A percentile compares a stretch with the other conserved stretches of the same genome.
phyloP scores from a whole-genome alignment of 345 rosid genomes.

The Euphorbia pulcherrima region DNA sequence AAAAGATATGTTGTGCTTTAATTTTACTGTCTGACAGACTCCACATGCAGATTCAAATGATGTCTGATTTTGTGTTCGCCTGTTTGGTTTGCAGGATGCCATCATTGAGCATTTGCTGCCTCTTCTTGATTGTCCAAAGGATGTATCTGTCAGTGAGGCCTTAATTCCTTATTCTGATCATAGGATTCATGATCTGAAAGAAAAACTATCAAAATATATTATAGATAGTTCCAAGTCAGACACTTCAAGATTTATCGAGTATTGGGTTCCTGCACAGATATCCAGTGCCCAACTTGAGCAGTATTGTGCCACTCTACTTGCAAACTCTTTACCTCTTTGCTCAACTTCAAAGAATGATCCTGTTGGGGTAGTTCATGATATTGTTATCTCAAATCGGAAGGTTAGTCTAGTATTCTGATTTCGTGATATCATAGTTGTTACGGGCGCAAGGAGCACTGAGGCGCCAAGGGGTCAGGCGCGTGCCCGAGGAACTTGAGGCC shows the following conservation, averaged over 20 bases:
- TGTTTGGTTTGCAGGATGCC: constrained; percentile 40
- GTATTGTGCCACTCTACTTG: constrained; percentile 69
- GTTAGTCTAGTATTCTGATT: constrained; percentile 36
- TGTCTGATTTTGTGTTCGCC: constrained; percentile 16
- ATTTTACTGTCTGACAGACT: background rate
- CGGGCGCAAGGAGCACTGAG: too few species aligned
- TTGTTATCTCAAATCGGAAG: constrained; percentile 59
- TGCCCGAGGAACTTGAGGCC: too few species aligned
- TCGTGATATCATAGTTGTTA: too few species aligned
- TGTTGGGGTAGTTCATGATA: constrained; percentile 54
- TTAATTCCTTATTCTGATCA: constrained; percentile 16
- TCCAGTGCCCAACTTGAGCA: constrained; percentile 82
- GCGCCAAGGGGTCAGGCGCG: too few species aligned
- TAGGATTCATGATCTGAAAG: constrained; percentile 32
- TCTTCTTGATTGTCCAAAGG: constrained; percentile 31
- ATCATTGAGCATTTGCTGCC: constrained; percentile 31
- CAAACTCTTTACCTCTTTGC: constrained; percentile 56
- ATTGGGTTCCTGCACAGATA: constrained; percentile 84
- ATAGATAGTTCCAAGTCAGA: constrained; percentile 41
- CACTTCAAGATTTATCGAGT: constrained; percentile 59
- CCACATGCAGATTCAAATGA: background rate
- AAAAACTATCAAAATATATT: constrained; percentile 31
- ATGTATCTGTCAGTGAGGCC: constrained; percentile 6
- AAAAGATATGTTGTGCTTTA: background rate
- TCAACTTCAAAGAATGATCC: constrained; percentile 51